These are phyloP conservation scores for Cicer chorassanicum DNA, from an alignment of 306 rosid species.

Conservation along the genomic window DNA sequence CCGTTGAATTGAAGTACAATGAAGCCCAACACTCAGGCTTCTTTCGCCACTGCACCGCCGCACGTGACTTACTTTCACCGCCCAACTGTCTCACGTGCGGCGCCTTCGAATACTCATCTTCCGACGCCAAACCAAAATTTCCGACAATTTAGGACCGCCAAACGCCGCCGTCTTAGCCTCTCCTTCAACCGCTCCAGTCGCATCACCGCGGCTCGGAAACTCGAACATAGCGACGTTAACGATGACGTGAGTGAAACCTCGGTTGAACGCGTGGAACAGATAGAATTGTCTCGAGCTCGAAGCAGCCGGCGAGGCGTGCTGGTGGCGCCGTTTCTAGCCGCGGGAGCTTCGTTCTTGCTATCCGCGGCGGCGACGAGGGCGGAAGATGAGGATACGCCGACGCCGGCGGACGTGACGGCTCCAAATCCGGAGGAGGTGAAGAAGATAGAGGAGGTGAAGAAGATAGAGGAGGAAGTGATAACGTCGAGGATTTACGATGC, in stretches of 20 bases:
- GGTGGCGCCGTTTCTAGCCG: conserved; percentile 63
- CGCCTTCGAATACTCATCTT: conserved; percentile 17
- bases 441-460: conserved; percentile 56
- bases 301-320: conserved; percentile 64
- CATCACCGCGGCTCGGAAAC: conserved; percentile 32
- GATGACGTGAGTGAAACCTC: not conserved
- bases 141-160: conserved; percentile 42
- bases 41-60: conserved; percentile 48
- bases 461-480: conserved; percentile 59
- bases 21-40: conserved; percentile 59
- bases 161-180: conserved; percentile 45
- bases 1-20: conserved; percentile 38
- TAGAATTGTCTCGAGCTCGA: conserved; percentile 21
- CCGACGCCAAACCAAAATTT: conserved; percentile 23
- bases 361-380: conserved; percentile 64
- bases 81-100: conserved; percentile 40
- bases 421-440: conserved; percentile 50
- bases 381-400: conserved; percentile 49
- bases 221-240: conserved; percentile 9
- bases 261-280: not conserved
- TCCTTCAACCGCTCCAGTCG: conserved; percentile 43
- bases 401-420: conserved; percentile 27
- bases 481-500: conserved; percentile 89
- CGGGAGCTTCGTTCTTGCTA: conserved; percentile 66
- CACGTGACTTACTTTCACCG: conserved; percentile 45